Percentiles rank a stretch among this genome's conserved stretches.
Conservation (phyloP, 805 yeast species). For the Dipodascopsis tothii region DNA sequence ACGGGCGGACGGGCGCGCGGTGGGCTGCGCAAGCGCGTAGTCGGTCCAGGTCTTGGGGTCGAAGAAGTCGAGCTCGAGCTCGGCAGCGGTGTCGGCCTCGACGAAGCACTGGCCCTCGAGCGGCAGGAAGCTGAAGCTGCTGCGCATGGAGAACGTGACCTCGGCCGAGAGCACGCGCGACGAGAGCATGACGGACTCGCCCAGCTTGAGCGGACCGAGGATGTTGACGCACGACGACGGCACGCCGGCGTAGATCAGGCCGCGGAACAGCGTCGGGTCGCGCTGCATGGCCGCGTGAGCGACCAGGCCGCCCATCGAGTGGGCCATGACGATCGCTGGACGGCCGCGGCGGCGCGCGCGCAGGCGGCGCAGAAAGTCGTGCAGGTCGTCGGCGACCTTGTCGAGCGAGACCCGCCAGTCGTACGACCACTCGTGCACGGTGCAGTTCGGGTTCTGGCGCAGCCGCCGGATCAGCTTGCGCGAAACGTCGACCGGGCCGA, state of each 20-base stretch:
- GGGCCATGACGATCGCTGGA: conserved; percentile 69
- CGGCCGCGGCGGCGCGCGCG: conserved; percentile 38
- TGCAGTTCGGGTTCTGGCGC: conserved; percentile 42
- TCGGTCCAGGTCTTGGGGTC: conserved; percentile 75
- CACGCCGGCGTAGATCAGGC: conserved; percentile 71
- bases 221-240: conserved; percentile 82
- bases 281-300: conserved; percentile 71
- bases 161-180: conserved; percentile 70
- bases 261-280: conserved; percentile 62
- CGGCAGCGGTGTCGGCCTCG: conserved; percentile 49
- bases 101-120: conserved; percentile 65
- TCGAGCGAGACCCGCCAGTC: conserved; percentile 83
- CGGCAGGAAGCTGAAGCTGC: conserved; percentile 73
- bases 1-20: background rate
- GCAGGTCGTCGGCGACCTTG: conserved; percentile 46
- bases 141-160: conserved; percentile 81
- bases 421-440: conserved; percentile 72
- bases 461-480: conserved; percentile 52
- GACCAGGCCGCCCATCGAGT: conserved; percentile 90
- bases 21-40: conserved; percentile 40
- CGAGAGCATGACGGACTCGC: conserved; percentile 70
- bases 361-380: conserved; percentile 41
- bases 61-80: conserved; percentile 63
- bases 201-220: conserved; percentile 74
- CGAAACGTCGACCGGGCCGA: conserved; percentile 83